phyloP scores from a whole-genome alignment of 305 asterid species.

The Ruellia speciosa region DNA sequence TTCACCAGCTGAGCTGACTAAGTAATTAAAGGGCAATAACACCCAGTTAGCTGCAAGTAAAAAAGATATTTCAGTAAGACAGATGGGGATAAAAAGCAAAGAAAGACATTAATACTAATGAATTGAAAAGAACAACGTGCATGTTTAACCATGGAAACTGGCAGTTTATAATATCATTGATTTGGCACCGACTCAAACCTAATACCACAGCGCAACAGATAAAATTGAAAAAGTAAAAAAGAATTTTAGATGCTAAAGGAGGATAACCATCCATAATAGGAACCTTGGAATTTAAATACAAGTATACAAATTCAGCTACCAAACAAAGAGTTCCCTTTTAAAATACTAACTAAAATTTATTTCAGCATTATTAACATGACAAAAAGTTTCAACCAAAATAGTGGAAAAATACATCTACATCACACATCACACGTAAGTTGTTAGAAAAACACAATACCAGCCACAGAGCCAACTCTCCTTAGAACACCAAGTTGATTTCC shows the following conservation, averaged over 20 bases:
- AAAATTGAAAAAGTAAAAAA: not conserved
- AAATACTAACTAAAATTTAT: not conserved
- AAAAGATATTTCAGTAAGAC: conserved; percentile 11
- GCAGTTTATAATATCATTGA: not conserved
- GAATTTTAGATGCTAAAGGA: not conserved
- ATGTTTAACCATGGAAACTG: not conserved
- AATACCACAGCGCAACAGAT: no score
- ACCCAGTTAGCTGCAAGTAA: conserved; percentile 74
- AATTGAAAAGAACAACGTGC: not conserved
- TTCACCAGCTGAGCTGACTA: conserved; percentile 67
- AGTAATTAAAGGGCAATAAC: conserved; percentile 64
- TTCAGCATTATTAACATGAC: not conserved
- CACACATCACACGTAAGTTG: not conserved
- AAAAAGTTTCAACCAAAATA: not conserved
- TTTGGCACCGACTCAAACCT: no score
- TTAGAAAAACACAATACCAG: conserved; percentile 36
- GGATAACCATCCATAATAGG: not conserved
- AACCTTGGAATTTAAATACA: not conserved
- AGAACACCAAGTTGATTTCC: conserved; percentile 52
- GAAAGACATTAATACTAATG: not conserved
- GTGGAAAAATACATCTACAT: not conserved
- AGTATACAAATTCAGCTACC: conserved; percentile 1
- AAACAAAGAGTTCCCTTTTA: not conserved
- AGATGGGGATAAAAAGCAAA: conserved; percentile 6
- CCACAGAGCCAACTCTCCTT: conserved; percentile 61